Evolutionary conservation across 768 basidiomycete species (phyloP), one percentile per base, ranked within the genome.

Genomic region (Amanita rubescens): DNA sequence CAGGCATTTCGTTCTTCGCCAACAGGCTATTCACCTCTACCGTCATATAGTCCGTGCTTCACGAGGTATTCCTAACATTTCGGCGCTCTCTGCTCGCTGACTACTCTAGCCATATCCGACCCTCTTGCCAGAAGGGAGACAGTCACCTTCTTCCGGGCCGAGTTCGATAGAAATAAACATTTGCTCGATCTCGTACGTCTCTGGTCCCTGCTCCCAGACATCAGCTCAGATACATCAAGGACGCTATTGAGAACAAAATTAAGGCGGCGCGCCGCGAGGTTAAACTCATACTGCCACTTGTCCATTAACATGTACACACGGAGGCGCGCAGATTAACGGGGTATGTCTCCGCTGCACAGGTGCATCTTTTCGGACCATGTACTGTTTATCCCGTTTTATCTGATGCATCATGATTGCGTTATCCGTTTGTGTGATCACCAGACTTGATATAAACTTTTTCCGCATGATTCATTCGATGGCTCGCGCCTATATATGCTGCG

Each of bases 1-100:
- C 66, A 85, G 76, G 68, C 86, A 90, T 68, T 90, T 90, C 62
- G 77, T 91, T 61, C 75, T 90, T 54, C 76, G 76, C 55, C 78
- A 82, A 56, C 71, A 76, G 62, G 81, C 77, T 17, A 62, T 90
- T 42, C 64, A 71, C 57, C 69, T 89, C 45, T 90, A 89, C 67
- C 79, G 87, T 53, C 65, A 72, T 50, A 77, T 80, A n/a, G 75
- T 89, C 58, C 81, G 87, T 47, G 81, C 85, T 11, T 81, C 85
- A 7, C 75, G 77, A 74, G 74, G 89, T 87, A 62, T 61, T 27
- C 37, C 48, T 57, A 53, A 52, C 33, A 22, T 46, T 49, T 12
- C 56, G 57, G 44, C 44, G 30, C 25, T 30, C n/a, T 19, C 24
- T 32, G 14, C 47, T 48, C 30, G 39, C 51, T 27, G 41, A 51